Evolutionary conservation across 768 basidiomycete genomes (phyloP), one percentile per base, ranked within the genome.

Genomic region (Termitomyces sp.): DNA sequence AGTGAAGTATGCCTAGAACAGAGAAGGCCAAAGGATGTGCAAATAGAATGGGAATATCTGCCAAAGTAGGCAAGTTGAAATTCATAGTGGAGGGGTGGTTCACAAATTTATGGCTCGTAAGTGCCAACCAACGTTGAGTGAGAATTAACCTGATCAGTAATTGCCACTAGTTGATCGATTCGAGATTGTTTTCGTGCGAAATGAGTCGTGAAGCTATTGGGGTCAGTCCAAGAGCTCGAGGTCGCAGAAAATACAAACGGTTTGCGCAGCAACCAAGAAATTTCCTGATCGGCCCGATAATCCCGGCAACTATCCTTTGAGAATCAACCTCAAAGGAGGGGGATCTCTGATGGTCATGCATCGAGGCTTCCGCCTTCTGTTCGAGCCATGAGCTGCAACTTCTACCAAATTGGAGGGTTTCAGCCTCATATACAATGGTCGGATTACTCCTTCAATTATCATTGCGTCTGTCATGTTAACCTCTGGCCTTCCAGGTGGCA

Each of bases 361-460:
- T 52, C 47, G 29, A 49, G 41, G 23, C 34, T n/a, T 44, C 19
- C 3, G 10, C 25, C 46, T 23, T 25, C 19, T 27, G 50, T 29
- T 29, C 25, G 41, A 47, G 32, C 47, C 34, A 65, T 65, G 65
- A 48, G 31, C 35, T 52, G 45, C 29, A 43, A 50, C 5, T 69
- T 65, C 48, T 69, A 66, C 40, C 69, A 73, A 47, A 42, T 70
- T 31, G 67, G 68, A 37, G 70, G 71, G 1, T 66, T 61, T 55
- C 54, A 52, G 7, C 55, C 70, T 7, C 62, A 67, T 10, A 58
- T 70, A 12, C 60, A 61, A 53, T 71, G 67, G 69, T 66, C 54
- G 27, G 43, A 23, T 38, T 9, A 32, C n/a, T 31, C 19, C 11
- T n/a, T 40, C 25, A 14, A 25, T 29, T 14, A 40, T 40, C 8